These are phyloP conservation scores for Blastocystis sp. DNA, from an alignment of 352 stramenopile species.

Conservation along the genomic window DNA sequence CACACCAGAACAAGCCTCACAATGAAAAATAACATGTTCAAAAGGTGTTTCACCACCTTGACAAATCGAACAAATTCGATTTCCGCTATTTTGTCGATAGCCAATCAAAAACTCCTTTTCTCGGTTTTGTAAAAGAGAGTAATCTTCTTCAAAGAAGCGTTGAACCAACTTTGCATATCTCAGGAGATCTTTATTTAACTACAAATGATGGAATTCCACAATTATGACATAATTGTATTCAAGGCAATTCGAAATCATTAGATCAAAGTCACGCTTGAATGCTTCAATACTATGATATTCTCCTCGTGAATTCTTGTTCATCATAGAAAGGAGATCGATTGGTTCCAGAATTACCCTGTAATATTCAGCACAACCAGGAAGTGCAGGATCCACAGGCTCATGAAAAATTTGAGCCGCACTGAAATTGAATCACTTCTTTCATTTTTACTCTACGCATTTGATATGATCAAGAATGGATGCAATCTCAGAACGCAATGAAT, in stretches of 20 bases:
- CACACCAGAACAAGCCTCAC: conserved; percentile 81
- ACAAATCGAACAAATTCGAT: conserved; percentile 77
- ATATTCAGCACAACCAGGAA: neutral
- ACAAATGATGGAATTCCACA: neutral
- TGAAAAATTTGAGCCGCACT: neutral
- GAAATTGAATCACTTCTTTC: neutral
- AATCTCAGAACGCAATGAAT: neutral
- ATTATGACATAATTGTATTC: neutral
- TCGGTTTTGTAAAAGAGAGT: neutral
- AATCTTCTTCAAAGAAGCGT: neutral
- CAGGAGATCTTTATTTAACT: neutral
- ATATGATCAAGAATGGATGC: neutral
- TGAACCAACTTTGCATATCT: neutral
- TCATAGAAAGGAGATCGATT: neutral
- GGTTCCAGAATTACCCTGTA: neutral
- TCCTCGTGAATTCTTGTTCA: neutral
- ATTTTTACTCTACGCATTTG: neutral
- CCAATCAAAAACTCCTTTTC: neutral
- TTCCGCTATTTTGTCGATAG: neutral
- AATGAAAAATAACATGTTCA: conserved; percentile 79
- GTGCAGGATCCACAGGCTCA: neutral
- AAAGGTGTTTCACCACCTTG: conserved; percentile 81
- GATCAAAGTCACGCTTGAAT: neutral
- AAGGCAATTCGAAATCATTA: neutral
- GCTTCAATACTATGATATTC: neutral